phyloP scores from a whole-genome alignment of 169 alveolate species.

The Plasmodium gallinaceum region DNA sequence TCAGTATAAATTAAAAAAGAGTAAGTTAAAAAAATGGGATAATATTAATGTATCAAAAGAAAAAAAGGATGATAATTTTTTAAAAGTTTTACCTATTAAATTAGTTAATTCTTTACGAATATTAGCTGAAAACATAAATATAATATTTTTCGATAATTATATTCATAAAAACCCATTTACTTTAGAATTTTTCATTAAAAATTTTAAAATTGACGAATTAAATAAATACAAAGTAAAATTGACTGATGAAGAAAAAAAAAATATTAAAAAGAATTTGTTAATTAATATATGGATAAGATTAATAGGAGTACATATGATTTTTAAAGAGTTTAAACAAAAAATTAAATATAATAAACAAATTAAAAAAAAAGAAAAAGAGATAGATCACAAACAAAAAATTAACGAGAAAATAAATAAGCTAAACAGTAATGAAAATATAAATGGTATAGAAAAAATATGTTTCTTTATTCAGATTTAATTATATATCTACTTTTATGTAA shows the following conservation, averaged over 20 bases:
- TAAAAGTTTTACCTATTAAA: conserved; percentile 84
- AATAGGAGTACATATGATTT: conserved; percentile 76
- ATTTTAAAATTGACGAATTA: conserved; percentile 62
- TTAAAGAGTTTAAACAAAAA: conserved; percentile 35
- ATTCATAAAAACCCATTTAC: conserved; percentile 85
- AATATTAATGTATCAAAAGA: conserved; percentile 63
- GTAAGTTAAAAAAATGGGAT: conserved; percentile 59
- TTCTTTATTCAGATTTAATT: background rate
- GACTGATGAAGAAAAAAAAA: conserved; percentile 76
- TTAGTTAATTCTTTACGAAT: conserved; percentile 84
- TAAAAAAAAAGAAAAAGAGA: conserved; percentile 18
- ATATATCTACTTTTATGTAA: background rate
- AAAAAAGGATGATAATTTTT: conserved; percentile 78
- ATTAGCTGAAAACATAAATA: conserved; percentile 82
- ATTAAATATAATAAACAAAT: conserved; percentile 46
- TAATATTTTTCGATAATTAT: conserved; percentile 84
- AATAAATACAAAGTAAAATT: conserved; percentile 62
- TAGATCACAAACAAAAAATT: conserved; percentile 7
- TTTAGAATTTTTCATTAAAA: conserved; percentile 80
- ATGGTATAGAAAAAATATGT: background rate
- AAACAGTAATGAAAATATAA: background rate
- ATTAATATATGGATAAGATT: conserved; percentile 82
- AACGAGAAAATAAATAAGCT: background rate
- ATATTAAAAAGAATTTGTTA: conserved; percentile 61
- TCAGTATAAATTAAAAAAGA: conserved; percentile 44